phyloP scores from a whole-genome alignment of 306 rosid genomes.

The Oemleria cerasiformis region DNA sequence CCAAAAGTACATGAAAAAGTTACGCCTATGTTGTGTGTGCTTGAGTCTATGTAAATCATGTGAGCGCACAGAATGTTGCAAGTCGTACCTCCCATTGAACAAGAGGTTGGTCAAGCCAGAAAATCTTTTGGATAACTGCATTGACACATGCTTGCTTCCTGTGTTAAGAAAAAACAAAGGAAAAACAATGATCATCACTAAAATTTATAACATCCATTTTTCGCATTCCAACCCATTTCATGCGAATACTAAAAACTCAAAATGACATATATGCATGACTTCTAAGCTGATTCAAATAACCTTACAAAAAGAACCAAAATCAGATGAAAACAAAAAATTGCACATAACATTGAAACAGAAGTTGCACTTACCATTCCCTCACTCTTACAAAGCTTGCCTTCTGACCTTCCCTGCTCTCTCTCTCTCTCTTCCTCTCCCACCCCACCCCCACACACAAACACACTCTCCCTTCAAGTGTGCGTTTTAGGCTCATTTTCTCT shows the following conservation, averaged over 20 bases:
- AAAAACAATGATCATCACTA: conserved; percentile 8
- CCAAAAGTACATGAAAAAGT: background rate
- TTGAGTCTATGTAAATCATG: background rate
- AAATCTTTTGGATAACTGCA: conserved; percentile 70
- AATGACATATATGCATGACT: background rate
- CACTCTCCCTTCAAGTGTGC: background rate
- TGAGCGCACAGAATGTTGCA: background rate
- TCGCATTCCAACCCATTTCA: background rate
- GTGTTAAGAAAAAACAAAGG: conserved; percentile 3
- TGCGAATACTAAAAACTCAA: background rate
- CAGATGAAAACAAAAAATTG: background rate
- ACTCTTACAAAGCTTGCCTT: background rate
- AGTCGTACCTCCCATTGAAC: conserved; percentile 70
- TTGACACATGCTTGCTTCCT: conserved; percentile 63
- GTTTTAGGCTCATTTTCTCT: background rate
- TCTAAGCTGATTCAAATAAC: background rate
- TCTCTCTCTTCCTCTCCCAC: background rate
- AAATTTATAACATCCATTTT: background rate
- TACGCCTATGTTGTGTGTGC: background rate
- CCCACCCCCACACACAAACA: background rate
- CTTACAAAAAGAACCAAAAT: background rate
- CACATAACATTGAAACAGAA: background rate
- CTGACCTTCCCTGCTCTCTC: background rate
- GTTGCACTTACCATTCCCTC: background rate
- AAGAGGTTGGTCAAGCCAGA: conserved; percentile 71